A percentile compares a stretch with the other conserved stretches of the same genome.
Evolutionary conservation across 306 rosid species (phyloP).

Genomic region (Adenanthera pavonina): DNA sequence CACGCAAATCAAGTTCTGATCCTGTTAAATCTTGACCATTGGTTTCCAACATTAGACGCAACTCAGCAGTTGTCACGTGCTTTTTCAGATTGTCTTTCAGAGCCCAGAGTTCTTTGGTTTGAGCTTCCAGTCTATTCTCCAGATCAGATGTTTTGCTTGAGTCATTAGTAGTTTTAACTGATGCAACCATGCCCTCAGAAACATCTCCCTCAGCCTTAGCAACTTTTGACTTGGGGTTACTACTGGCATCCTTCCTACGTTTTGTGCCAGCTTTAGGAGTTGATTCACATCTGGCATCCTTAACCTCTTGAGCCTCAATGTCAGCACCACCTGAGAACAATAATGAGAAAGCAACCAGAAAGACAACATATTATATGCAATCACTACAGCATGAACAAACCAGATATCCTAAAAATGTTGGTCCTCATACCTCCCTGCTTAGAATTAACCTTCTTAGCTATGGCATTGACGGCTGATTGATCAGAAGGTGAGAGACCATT

Average conservation of each 20-base stretch:
- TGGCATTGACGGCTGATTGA: constrained; percentile 66
- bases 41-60: constrained; percentile 83
- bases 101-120: constrained; percentile 81
- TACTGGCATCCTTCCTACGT: constrained; percentile 61
- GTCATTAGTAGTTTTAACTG: constrained; percentile 40
- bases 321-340: constrained; percentile 50
- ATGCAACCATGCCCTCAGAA: constrained; percentile 54
- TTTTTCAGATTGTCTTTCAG: constrained; percentile 87
- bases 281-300: constrained; percentile 43
- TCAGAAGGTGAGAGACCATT: constrained; percentile 70
- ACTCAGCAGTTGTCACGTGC: constrained; percentile 69
- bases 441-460: constrained; percentile 53
- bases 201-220: constrained; percentile 64
- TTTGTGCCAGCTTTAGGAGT: constrained; percentile 68
- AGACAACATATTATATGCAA: constrained; percentile 21
- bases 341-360: constrained; percentile 33
- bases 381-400: constrained; percentile 23
- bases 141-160: constrained; percentile 49
- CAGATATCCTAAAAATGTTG: constrained; percentile 33
- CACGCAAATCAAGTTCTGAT: constrained; percentile 94
- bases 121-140: constrained; percentile 70
- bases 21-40: constrained; percentile 81
- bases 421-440: constrained; percentile 53
- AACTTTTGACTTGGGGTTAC: constrained; percentile 66
- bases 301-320: constrained; percentile 49